Percentiles rank a stretch among this genome's conserved stretches.
These are phyloP conservation scores for Pittosporum tobira DNA, from an alignment of 129 eudicot genomes.

Conservation along the genomic window DNA sequence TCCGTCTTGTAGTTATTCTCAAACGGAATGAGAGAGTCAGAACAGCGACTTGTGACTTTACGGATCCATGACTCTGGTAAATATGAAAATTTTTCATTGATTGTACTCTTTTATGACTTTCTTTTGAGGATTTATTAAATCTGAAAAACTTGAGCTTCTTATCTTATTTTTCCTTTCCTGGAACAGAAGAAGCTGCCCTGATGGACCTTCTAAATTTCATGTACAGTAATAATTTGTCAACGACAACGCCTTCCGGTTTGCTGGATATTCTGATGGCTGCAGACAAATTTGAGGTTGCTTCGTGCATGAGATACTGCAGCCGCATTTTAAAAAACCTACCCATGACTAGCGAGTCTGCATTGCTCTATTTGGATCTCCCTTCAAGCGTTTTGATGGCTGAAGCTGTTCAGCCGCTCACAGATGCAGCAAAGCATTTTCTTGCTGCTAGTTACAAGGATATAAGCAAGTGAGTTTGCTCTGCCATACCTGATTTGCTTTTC, in stretches of 20 bases:
- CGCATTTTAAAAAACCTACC: slow-evolving; percentile 39
- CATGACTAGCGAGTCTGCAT: slow-evolving; percentile 72
- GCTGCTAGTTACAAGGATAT: slow-evolving; percentile 62
- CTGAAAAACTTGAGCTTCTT: not conserved
- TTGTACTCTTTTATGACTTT: not conserved
- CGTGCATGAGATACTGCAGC: slow-evolving; percentile 81
- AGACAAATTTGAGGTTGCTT: slow-evolving; percentile 76
- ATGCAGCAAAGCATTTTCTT: slow-evolving; percentile 62
- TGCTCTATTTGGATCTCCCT: slow-evolving; percentile 71
- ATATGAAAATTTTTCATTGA: not conserved
- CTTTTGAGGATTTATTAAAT: not conserved
- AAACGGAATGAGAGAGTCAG: slow-evolving; percentile 68
- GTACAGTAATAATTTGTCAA: slow-evolving; percentile 46
- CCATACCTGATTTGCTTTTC: not conserved
- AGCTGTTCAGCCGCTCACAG: slow-evolving; percentile 58
- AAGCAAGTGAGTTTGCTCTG: slow-evolving; percentile 50
- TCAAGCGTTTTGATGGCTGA: slow-evolving; percentile 49
- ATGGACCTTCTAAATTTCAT: slow-evolving; percentile 76
- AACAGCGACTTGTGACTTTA: slow-evolving; percentile 52
- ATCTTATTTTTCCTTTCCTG: slow-evolving; percentile 5
- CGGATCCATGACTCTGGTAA: slow-evolving; percentile 72
- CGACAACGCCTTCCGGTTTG: slow-evolving; percentile 40
- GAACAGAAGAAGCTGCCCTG: slow-evolving; percentile 74
- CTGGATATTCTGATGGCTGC: slow-evolving; percentile 77
- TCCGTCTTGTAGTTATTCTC: slow-evolving; percentile 52